Percentiles rank a stretch among this genome's conserved stretches.
phyloP scores from a whole-genome alignment of 306 rosid species.

The Fagus crenata region DNA sequence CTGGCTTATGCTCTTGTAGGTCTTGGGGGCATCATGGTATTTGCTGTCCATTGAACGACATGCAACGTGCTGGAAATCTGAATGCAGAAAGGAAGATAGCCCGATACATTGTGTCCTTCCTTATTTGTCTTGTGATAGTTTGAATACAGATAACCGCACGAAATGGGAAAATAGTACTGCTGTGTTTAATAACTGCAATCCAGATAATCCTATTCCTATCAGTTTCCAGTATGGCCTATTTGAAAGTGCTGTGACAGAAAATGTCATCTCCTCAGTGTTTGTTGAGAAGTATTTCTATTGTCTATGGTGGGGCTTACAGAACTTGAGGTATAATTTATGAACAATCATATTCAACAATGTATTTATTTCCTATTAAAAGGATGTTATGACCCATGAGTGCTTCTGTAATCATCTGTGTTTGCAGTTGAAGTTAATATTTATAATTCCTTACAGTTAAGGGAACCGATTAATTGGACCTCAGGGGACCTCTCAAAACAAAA shows the following conservation, averaged over 20 bases:
- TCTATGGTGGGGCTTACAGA: constrained; percentile 97
- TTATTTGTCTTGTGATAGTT: constrained; percentile 68
- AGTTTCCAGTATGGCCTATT: constrained; percentile 69
- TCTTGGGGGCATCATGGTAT: constrained; percentile 91
- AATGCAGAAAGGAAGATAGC: constrained; percentile 57
- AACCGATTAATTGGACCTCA: not conserved
- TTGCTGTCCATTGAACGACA: constrained; percentile 75
- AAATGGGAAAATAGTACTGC: constrained; percentile 58
- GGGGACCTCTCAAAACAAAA: no score
- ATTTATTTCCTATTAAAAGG: constrained; percentile 1
- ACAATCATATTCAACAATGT: not conserved
- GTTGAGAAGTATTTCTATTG: constrained; percentile 79
- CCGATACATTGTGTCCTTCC: constrained; percentile 50
- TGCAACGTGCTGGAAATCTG: constrained; percentile 76
- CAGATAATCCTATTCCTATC: constrained; percentile 27
- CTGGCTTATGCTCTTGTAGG: constrained; percentile 43
- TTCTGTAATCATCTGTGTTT: not conserved
- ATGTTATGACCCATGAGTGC: not conserved
- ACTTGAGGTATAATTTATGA: constrained; percentile 64
- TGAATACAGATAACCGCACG: constrained; percentile 38
- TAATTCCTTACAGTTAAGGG: not conserved
- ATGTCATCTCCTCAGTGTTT: constrained; percentile 54
- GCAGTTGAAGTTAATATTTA: not conserved
- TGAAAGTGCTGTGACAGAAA: constrained; percentile 51
- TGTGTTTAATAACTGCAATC: constrained; percentile 67